Evolutionary conservation across 2,329 filamentous ascomycete species (phyloP).

Genomic region (Pseudohalonectria lignicola): DNA sequence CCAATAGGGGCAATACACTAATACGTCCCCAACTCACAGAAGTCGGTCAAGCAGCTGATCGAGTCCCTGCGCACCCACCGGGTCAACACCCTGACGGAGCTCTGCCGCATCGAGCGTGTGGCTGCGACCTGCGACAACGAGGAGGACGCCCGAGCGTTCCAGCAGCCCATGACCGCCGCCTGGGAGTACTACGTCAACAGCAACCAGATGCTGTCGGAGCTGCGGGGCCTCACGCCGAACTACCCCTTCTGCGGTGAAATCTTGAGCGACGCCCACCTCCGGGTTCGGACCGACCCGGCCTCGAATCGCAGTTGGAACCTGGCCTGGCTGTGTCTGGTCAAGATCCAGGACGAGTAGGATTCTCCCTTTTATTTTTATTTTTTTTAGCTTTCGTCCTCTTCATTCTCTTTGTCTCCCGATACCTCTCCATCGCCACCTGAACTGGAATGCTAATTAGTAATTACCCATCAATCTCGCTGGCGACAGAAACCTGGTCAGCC

Average conservation of each 20-base stretch:
- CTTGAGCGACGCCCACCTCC: constrained; percentile 51
- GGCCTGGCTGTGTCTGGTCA: constrained; percentile 59
- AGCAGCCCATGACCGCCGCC: constrained; percentile 55
- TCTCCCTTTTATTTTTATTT: constrained; percentile 2
- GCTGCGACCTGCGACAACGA: constrained; percentile 47
- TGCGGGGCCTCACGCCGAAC: constrained; percentile 54
- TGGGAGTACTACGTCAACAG: constrained; percentile 64
- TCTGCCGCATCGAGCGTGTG: constrained; percentile 59
- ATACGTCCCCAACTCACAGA: too few relatives aligned
- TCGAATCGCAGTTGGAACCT: constrained; percentile 67
- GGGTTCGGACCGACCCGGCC: constrained; percentile 51
- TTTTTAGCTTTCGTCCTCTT: not conserved
- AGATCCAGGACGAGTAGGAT: constrained; percentile 54
- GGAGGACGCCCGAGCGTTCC: constrained; percentile 46
- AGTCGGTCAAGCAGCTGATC: constrained; percentile 40
- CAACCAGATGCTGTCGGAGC: constrained; percentile 57
- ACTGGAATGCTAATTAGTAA: too few relatives aligned
- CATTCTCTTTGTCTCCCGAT: too few relatives aligned
- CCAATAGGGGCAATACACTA: too few relatives aligned
- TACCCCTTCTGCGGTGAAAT: constrained; percentile 59
- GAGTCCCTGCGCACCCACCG: constrained; percentile 52
- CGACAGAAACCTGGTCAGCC: too few relatives aligned
- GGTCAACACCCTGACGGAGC: constrained; percentile 63
- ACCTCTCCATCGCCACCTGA: too few relatives aligned
- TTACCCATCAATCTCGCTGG: too few relatives aligned